phyloP scores from a whole-genome alignment of 108 stramenopile genomes.

The Pseudonitzschia delicatissima region DNA sequence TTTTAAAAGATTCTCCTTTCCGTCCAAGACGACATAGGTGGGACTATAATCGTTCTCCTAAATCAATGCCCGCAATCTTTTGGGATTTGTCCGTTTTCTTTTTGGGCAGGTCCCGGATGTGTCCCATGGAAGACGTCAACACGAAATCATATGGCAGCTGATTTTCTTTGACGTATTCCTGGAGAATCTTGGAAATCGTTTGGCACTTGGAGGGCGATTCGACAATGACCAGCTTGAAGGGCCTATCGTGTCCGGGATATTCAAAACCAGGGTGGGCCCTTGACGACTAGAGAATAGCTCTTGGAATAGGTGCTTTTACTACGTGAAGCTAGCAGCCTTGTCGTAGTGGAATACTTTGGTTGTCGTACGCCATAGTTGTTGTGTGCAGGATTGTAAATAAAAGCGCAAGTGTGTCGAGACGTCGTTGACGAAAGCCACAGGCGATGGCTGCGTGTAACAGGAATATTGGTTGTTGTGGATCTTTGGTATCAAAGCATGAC shows the following conservation, averaged over 20 bases:
- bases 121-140: conserved; percentile 48
- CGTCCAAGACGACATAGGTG: conserved; percentile 44
- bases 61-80: conserved; percentile 51
- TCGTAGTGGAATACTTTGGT: too few species aligned
- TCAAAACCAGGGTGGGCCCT: conserved; percentile 27
- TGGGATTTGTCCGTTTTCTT: conserved; percentile 22
- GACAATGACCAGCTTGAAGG: conserved; percentile 50
- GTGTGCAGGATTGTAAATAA: neutral
- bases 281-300: conserved; percentile 17
- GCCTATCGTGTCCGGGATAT: conserved; percentile 10
- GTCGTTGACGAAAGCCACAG: too few species aligned
- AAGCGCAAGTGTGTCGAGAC: neutral
- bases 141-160: conserved; percentile 38
- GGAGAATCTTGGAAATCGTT: conserved; percentile 53
- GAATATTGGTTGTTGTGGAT: too few species aligned
- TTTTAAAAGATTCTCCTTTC: conserved; percentile 36
- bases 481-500: too few species aligned
- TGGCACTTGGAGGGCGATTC: conserved; percentile 58
- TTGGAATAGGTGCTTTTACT: neutral
- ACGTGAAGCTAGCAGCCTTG: too few species aligned
- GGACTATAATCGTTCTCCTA: conserved; percentile 58
- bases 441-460: too few species aligned
- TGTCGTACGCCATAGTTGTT: too few species aligned
- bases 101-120: conserved; percentile 39
- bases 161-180: conserved; percentile 37